Evolutionary conservation across 1,284 basidiomycete species (phyloP).

Genomic region (Tetrapyrgos nigripes): DNA sequence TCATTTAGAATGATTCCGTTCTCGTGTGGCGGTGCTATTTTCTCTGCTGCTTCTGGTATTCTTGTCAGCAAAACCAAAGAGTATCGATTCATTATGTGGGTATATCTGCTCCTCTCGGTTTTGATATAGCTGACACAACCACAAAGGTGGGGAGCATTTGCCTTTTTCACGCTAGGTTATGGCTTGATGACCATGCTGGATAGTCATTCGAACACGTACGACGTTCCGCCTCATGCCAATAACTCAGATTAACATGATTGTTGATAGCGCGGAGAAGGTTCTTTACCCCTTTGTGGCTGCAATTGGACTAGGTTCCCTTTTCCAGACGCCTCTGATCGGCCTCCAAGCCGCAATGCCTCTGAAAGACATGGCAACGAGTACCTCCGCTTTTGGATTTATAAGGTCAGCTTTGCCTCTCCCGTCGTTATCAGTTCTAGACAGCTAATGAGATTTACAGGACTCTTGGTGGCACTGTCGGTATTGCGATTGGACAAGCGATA

Average conservation of each 20-base stretch:
- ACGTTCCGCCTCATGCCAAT: conserved; percentile 9
- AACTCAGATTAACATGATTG: neutral
- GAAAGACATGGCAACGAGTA: conserved; percentile 82
- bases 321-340: conserved; percentile 74
- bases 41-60: conserved; percentile 67
- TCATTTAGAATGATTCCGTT: conserved; percentile 72
- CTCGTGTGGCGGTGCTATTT: conserved; percentile 65
- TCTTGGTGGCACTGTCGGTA: conserved; percentile 81
- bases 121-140: too few species aligned
- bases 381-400: conserved; percentile 74
- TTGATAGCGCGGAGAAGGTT: conserved; percentile 59
- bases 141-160: too few species aligned
- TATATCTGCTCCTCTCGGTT: too few species aligned
- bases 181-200: conserved; percentile 69
- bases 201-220: conserved; percentile 52
- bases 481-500: conserved; percentile 75
- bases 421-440: neutral
- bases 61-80: conserved; percentile 63
- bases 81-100: conserved; percentile 63
- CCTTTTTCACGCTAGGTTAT: conserved; percentile 62
- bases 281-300: conserved; percentile 67
- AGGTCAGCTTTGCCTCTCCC: conserved; percentile 46
- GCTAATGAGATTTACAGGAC: conserved; percentile 44
- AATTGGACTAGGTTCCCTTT: conserved; percentile 66
- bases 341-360: conserved; percentile 84